A percentile compares a stretch with the other conserved stretches of the same genome.
phyloP scores from a whole-genome alignment of 768 basidiomycete species.

The Galerina sulciceps region DNA sequence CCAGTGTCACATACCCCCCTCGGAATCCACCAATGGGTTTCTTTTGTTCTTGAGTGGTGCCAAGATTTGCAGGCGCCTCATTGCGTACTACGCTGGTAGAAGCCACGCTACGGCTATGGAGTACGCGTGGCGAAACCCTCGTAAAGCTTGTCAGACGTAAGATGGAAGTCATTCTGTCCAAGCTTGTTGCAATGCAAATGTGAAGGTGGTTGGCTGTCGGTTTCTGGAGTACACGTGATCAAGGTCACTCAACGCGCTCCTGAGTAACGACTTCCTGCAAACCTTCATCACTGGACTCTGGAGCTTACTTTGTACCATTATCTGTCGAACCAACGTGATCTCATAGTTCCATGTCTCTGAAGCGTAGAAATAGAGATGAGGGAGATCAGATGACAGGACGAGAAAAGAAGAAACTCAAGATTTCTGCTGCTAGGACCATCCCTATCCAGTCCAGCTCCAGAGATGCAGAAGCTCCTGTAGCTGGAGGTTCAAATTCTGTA shows the following conservation, averaged over 20 bases:
- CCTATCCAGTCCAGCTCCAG: slow-evolving; percentile 51
- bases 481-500: slow-evolving; percentile 44
- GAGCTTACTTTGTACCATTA: neutral
- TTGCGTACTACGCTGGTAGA: slow-evolving; percentile 47
- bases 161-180: slow-evolving; percentile 14
- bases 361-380: slow-evolving; percentile 39
- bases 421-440: slow-evolving; percentile 68
- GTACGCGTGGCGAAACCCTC: slow-evolving; percentile 4
- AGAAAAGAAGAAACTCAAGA: slow-evolving; percentile 73
- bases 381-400: slow-evolving; percentile 42
- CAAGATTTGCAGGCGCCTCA: slow-evolving; percentile 53
- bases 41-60: slow-evolving; percentile 59
- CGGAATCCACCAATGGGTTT: slow-evolving; percentile 78
- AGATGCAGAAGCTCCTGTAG: slow-evolving; percentile 27
- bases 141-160: slow-evolving; percentile 14
- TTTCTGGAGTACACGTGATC: slow-evolving; percentile 5
- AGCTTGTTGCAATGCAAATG: neutral
- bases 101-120: slow-evolving; percentile 41
- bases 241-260: neutral
- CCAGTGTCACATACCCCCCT: slow-evolving; percentile 51
- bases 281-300: no score
- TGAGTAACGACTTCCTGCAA: no score
- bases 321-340: neutral
- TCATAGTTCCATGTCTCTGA: slow-evolving; percentile 25
- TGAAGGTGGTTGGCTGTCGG: neutral